A percentile compares a stretch with the other conserved stretches of the same genome.
These are phyloP conservation scores for Ustilago crameri DNA, from an alignment of 1,284 basidiomycete genomes.

Conservation along the genomic window DNA sequence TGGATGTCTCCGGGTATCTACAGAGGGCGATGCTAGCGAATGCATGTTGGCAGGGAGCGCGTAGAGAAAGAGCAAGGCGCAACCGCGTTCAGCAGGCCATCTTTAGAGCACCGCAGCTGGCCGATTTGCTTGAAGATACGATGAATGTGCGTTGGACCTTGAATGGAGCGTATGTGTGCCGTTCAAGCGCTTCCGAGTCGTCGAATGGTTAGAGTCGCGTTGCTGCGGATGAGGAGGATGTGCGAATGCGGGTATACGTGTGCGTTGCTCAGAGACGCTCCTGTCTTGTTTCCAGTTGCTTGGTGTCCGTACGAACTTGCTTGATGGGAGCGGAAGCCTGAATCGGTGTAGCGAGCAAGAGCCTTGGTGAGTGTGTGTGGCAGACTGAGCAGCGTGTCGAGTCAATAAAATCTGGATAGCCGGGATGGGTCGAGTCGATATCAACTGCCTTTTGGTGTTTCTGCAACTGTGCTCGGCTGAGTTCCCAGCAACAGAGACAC, in stretches of 20 bases:
- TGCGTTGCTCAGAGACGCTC: background rate
- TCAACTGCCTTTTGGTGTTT: background rate
- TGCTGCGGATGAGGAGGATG: background rate
- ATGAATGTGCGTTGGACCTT: too few relatives aligned
- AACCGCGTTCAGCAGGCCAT: background rate
- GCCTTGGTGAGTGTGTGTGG: background rate
- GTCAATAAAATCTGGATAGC: background rate
- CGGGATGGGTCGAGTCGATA: background rate
- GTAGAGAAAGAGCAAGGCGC: background rate
- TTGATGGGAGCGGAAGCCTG: background rate
- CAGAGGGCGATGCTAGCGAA: constrained; percentile 10
- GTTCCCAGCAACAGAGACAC: background rate
- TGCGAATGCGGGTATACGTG: background rate
- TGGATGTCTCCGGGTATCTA: constrained; percentile 7
- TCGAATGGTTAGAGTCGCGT: too few relatives aligned
- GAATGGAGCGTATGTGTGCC: too few relatives aligned
- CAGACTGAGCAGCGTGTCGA: background rate
- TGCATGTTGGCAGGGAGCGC: constrained; percentile 17
- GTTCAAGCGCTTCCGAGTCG: too few relatives aligned
- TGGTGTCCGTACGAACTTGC: background rate
- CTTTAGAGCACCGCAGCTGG: constrained; percentile 11
- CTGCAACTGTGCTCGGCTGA: background rate
- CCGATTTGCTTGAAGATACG: too few relatives aligned
- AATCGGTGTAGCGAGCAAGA: background rate
- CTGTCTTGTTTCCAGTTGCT: background rate